Evolutionary conservation across 2,329 filamentous ascomycete genomes (phyloP).

Genomic region (Xylariaceae sp.): DNA sequence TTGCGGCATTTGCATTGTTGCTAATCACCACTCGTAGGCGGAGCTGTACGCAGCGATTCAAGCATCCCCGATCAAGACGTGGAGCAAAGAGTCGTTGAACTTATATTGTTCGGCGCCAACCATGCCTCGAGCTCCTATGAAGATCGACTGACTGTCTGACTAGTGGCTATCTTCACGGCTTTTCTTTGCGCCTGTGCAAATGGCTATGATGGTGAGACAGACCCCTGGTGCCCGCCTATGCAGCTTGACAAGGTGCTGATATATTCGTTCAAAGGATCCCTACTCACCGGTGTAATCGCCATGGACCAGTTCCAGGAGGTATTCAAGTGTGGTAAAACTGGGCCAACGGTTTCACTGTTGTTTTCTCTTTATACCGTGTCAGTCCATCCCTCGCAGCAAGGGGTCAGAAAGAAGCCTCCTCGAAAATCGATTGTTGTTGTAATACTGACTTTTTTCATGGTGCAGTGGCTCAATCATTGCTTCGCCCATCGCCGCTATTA

Average conservation of each 20-base stretch:
- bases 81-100: slow-evolving; percentile 38
- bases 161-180: slow-evolving; percentile 40
- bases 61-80: slow-evolving; percentile 40
- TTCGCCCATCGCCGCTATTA: slow-evolving; percentile 38
- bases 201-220: slow-evolving; percentile 39
- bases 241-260: slow-evolving; percentile 11
- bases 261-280: slow-evolving; percentile 30
- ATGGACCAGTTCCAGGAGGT: slow-evolving; percentile 40
- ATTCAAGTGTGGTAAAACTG: slow-evolving; percentile 36
- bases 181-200: slow-evolving; percentile 46
- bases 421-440: background rate
- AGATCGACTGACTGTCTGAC: background rate
- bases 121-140: background rate
- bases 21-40: slow-evolving; percentile 32
- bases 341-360: slow-evolving; percentile 39
- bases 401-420: background rate
- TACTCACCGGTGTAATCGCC: slow-evolving; percentile 41
- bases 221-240: background rate
- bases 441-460: slow-evolving; percentile 6
- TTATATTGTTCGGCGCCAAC: slow-evolving; percentile 35
- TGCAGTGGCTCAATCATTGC: slow-evolving; percentile 39
- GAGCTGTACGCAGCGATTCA: slow-evolving; percentile 44
- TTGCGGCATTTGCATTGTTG: background rate
- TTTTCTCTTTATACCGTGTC: slow-evolving; percentile 47
- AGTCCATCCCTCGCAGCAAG: slow-evolving; percentile 20